These are phyloP conservation scores for Lentinula novae-zelandiae DNA, from an alignment of 1,284 basidiomycete genomes.

Conservation along the genomic window DNA sequence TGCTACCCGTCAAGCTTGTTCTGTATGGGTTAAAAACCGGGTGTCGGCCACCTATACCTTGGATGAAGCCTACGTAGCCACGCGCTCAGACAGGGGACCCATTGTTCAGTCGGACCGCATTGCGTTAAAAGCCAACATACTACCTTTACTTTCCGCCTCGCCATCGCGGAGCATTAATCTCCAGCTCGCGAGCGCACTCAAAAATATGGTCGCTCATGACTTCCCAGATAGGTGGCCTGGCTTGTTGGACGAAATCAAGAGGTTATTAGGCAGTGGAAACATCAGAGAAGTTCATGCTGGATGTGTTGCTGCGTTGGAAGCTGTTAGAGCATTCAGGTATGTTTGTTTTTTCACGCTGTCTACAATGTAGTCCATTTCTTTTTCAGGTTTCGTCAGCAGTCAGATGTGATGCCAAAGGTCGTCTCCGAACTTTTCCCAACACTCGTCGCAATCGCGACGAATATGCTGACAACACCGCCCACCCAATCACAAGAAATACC, in stretches of 20 bases:
- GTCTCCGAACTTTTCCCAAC: slow-evolving; percentile 67
- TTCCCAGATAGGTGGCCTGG: slow-evolving; percentile 74
- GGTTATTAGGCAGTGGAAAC: slow-evolving; percentile 57
- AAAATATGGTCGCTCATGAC: slow-evolving; percentile 67
- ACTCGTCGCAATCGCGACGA: slow-evolving; percentile 64
- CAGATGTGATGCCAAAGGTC: slow-evolving; percentile 54
- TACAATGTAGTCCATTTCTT: background rate
- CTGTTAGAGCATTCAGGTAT: slow-evolving; percentile 64
- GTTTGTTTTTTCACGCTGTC: slow-evolving; percentile 14
- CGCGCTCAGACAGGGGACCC: slow-evolving; percentile 54
- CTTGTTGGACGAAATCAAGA: slow-evolving; percentile 60
- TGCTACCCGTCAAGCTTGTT: slow-evolving; percentile 73
- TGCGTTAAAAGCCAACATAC: slow-evolving; percentile 61
- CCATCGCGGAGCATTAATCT: slow-evolving; percentile 67
- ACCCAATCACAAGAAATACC: slow-evolving; percentile 65
- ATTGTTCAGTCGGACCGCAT: slow-evolving; percentile 66
- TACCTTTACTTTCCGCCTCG: slow-evolving; percentile 65
- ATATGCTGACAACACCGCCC: slow-evolving; percentile 61
- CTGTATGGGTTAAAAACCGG: slow-evolving; percentile 86
- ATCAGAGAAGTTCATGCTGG: slow-evolving; percentile 76
- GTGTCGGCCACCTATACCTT: slow-evolving; percentile 60
- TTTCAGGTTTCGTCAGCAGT: slow-evolving; percentile 61
- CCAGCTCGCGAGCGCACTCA: slow-evolving; percentile 70
- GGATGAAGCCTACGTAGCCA: slow-evolving; percentile 29
- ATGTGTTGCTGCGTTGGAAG: slow-evolving; percentile 70